These are phyloP conservation scores for Zygoascus meyerae DNA, from an alignment of 1,139 yeast genomes.

Conservation along the genomic window DNA sequence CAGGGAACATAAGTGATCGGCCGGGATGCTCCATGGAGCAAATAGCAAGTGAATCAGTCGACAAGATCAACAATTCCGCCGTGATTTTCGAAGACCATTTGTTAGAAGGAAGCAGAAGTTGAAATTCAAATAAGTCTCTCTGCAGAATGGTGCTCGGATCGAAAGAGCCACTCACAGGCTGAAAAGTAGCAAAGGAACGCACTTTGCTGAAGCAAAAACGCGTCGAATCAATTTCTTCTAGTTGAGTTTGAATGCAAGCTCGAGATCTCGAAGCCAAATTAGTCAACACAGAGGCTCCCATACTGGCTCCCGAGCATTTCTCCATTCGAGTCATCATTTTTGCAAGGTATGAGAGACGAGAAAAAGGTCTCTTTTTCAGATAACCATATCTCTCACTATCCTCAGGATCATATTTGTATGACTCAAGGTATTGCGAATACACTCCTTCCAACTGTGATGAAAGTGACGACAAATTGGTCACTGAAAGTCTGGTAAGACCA, in stretches of 20 bases:
- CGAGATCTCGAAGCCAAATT: constrained; percentile 20
- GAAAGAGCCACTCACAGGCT: constrained; percentile 29
- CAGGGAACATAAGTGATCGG: constrained; percentile 34
- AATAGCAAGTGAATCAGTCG: constrained; percentile 27
- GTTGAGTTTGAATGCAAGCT: constrained; percentile 21
- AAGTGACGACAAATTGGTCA: constrained; percentile 4
- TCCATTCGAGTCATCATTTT: constrained; percentile 19
- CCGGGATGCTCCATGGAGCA: constrained; percentile 35
- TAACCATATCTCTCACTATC: constrained; percentile 35
- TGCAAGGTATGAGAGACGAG: constrained; percentile 35
- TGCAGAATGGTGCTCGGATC: constrained; percentile 27
- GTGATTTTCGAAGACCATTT: constrained; percentile 15
- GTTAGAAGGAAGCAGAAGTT: constrained; percentile 26
- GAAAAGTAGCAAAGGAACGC: constrained; percentile 27
- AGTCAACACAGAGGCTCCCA: constrained; percentile 15
- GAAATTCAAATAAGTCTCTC: constrained; percentile 33
- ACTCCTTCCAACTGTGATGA: constrained; percentile 4
- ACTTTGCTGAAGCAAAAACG: constrained; percentile 29
- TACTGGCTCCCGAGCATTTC: background rate
- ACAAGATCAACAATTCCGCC: constrained; percentile 28
- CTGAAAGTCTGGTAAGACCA: background rate
- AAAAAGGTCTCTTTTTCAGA: constrained; percentile 39
- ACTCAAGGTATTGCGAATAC: constrained; percentile 27
- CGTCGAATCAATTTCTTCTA: constrained; percentile 22
- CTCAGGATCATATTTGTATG: constrained; percentile 31